Evolutionary conservation across 2,329 filamentous ascomycete species (phyloP), one percentile per base, ranked within the genome.

Genomic region (Tolypocladium inflatum): DNA sequence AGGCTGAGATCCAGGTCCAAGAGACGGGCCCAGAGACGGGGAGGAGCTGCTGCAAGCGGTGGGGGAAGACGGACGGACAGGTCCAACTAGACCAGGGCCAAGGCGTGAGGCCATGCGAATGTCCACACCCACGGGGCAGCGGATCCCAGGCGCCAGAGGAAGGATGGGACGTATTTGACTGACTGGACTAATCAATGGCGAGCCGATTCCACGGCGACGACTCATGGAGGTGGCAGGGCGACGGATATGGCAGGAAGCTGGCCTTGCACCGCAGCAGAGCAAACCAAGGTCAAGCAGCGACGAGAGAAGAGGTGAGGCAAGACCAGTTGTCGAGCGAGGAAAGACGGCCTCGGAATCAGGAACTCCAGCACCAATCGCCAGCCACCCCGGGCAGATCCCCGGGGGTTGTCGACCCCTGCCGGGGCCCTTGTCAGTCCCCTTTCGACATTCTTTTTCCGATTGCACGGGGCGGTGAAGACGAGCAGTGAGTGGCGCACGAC

Each of bases 401-500:
- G 17, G 48, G 35, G 30, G 30, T 13, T 10, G 17, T 5, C 19
- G 39, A 55, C 19, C 54, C 54, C 30, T 55, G 41, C 52, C 38
- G n/a, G 17, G 52, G 37, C 37, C 52, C 52, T 54, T 54, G 37
- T 54, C 21, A 21, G 17, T 11, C 15, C 13, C 2, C 19, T 39
- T 23, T 53, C 33, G 35, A 53, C 19, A 23, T 26, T 38, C 26
- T 43, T 7, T 39, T 9, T 17, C 53, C 37, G 53, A 23, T 42
- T 39, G 53, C 41, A 45, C 48, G 54, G 54, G 54, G 54, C 54
- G 54, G 54, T 55, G 54, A 55, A 15, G 52, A n/a, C 35, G 21
- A 52, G 30, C 48, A 51, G 48, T 2, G 30, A 13, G 21, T 30
- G 53, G n/a, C 53, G 53, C 37, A 26, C 30, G 17, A 26, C 39